Evolutionary conservation across 179 eudicot species (phyloP), one percentile per base, ranked within the genome.

Genomic region (Silene vulgaris): DNA sequence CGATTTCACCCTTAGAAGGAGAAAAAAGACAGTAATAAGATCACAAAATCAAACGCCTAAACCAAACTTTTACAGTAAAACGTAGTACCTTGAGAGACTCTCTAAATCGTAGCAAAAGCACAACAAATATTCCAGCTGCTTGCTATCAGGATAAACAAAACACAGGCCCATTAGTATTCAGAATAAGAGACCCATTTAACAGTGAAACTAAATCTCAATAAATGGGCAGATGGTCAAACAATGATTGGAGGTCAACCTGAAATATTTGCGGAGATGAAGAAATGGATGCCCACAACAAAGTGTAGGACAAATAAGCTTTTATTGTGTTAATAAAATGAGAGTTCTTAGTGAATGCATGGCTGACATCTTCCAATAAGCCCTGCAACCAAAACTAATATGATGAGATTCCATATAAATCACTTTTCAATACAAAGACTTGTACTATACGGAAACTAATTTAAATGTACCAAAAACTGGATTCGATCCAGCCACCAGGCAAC

Each of bases 361-460:
- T 87, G 75, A 88, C 95, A 32, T 95, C 99, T 87, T 95, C 99
- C 82, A 95, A 81, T 76, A 92, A 82, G 65, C 92, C 97, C 99
- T 95, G 89, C 80, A 82, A 79, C 75, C 65, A 74, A 65, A 59
- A 28, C 60, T 37, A 43, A 52, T 30, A 35, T 45, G 65, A 64
- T 14, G 48, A 52, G 56, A 32, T 20, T 62, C 56, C 48, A 30
- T 20, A n/a, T 45, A 75, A 75, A 26, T 3, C 74, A 23, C 60
- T 14, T 48, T 16, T 17, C 52, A 32, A n/a, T 68, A 68, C 19
- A 21, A 1, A 70, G 69, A 54, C 61, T 20, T 12, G 29, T 45
- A 40, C 3, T 30, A 72, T 72, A 65, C 0, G 40, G 57, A 56
- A 72, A 11, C 28, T 14, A 7, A n/a, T 26, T 26, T 12, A 71